These are phyloP conservation scores for Candida incommunis DNA, from an alignment of 805 yeast genomes.

Conservation along the genomic window DNA sequence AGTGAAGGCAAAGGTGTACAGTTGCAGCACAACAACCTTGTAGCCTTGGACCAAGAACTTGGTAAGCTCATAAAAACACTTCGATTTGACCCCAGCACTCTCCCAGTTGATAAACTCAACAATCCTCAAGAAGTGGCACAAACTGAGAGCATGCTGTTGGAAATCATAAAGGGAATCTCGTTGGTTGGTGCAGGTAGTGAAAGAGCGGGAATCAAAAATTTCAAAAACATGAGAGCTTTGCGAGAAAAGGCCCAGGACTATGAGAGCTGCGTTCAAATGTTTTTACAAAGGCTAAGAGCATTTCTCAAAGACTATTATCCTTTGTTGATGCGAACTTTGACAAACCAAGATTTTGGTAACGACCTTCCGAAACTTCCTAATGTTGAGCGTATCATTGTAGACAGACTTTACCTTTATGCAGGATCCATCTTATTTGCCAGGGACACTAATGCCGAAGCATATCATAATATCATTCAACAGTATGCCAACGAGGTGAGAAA, in stretches of 20 bases:
- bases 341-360: background rate
- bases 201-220: slow-evolving; percentile 22
- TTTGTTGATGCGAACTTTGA: background rate
- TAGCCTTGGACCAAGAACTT: slow-evolving; percentile 56
- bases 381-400: background rate
- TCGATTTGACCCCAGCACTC: slow-evolving; percentile 38
- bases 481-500: slow-evolving; percentile 26
- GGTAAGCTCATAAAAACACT: slow-evolving; percentile 58
- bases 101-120: slow-evolving; percentile 36
- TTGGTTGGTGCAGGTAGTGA: slow-evolving; percentile 42
- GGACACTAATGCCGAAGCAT: slow-evolving; percentile 36
- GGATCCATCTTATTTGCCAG: slow-evolving; percentile 46
- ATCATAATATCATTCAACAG: slow-evolving; percentile 26
- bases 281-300: background rate
- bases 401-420: slow-evolving; percentile 23
- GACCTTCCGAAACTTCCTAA: background rate
- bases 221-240: slow-evolving; percentile 46
- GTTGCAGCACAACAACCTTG: slow-evolving; percentile 69
- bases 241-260: slow-evolving; percentile 49
- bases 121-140: slow-evolving; percentile 28
- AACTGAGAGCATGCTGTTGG: slow-evolving; percentile 42
- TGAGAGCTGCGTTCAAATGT: slow-evolving; percentile 21
- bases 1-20: slow-evolving; percentile 69
- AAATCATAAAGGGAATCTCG: slow-evolving; percentile 47
- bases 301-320: background rate